A percentile compares a stretch with the other conserved stretches of the same genome.
phyloP scores from a whole-genome alignment of 1,139 yeast species.

The Protomyces lactucae-debilis region DNA sequence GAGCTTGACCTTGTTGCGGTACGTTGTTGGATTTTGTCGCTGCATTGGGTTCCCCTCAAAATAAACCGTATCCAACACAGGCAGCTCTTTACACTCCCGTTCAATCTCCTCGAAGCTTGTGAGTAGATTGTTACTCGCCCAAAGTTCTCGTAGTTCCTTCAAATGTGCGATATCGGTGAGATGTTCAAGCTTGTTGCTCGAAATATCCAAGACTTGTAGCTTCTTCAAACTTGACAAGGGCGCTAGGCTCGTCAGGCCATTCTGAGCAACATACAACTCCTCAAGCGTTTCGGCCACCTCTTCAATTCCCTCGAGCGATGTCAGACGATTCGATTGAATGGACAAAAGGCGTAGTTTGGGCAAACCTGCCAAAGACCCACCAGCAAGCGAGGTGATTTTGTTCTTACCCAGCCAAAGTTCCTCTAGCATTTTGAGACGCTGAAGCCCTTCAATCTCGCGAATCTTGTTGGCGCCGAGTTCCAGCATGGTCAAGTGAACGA shows the following conservation, averaged over 20 bases:
- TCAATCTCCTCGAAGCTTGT: constrained; percentile 65
- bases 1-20: constrained; percentile 73
- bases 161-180: constrained; percentile 66
- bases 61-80: constrained; percentile 77
- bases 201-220: constrained; percentile 71
- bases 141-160: constrained; percentile 70
- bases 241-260: constrained; percentile 69
- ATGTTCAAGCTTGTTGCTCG: constrained; percentile 62
- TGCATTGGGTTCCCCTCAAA: constrained; percentile 95
- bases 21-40: constrained; percentile 63
- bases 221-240: constrained; percentile 68
- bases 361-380: constrained; percentile 49
- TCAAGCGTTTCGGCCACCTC: constrained; percentile 58
- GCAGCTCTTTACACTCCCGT: constrained; percentile 57
- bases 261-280: constrained; percentile 84
- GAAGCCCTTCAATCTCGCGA: constrained; percentile 55
- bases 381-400: constrained; percentile 55
- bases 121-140: constrained; percentile 81
- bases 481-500: constrained; percentile 59
- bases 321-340: constrained; percentile 79
- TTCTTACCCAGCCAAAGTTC: constrained; percentile 95
- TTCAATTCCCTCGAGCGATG: constrained; percentile 77
- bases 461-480: constrained; percentile 92
- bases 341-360: constrained; percentile 68
- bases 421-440: constrained; percentile 51